These are phyloP conservation scores for Candida orba DNA, from an alignment of 805 yeast genomes.

Conservation along the genomic window DNA sequence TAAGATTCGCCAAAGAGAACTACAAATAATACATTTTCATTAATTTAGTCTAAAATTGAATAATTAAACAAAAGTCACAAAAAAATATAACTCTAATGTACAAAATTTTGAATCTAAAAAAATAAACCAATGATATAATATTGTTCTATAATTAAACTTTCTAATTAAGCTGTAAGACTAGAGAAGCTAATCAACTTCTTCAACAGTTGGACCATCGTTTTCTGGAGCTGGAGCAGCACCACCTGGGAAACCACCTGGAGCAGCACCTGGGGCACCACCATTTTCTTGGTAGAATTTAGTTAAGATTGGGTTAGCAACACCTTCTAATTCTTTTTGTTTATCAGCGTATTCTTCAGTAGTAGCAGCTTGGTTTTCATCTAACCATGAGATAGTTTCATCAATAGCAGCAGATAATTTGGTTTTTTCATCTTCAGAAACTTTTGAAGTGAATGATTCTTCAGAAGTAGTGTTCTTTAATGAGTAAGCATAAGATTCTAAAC, in stretches of 20 bases:
- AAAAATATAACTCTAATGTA: not conserved
- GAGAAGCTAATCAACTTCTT: conserved; percentile 56
- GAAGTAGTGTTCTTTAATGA: conserved; percentile 77
- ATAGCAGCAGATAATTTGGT: conserved; percentile 70
- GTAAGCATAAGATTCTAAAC: conserved; percentile 91
- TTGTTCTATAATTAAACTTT: conserved; percentile 1
- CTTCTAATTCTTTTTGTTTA: conserved; percentile 94
- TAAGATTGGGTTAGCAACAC: conserved; percentile 93
- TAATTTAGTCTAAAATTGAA: too few relatives aligned
- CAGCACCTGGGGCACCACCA: conserved; percentile 72
- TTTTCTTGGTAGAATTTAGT: conserved; percentile 94
- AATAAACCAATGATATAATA: not conserved
- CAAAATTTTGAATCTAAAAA: not conserved
- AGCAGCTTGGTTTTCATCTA: conserved; percentile 90
- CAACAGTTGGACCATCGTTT: conserved; percentile 62
- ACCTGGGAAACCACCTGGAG: conserved; percentile 49
- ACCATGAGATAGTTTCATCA: conserved; percentile 83
- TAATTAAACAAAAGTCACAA: too few relatives aligned
- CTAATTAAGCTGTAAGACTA: conserved; percentile 11
- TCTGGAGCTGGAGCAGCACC: conserved; percentile 45
- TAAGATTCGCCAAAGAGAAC: too few relatives aligned
- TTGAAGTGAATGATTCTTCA: conserved; percentile 74
- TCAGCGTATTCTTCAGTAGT: conserved; percentile 86
- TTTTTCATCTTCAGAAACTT: conserved; percentile 62
- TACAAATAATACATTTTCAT: too few relatives aligned